These are phyloP conservation scores for Apiospora rasikravindrae DNA, from an alignment of 2,329 filamentous ascomycete species.

Conservation along the genomic window DNA sequence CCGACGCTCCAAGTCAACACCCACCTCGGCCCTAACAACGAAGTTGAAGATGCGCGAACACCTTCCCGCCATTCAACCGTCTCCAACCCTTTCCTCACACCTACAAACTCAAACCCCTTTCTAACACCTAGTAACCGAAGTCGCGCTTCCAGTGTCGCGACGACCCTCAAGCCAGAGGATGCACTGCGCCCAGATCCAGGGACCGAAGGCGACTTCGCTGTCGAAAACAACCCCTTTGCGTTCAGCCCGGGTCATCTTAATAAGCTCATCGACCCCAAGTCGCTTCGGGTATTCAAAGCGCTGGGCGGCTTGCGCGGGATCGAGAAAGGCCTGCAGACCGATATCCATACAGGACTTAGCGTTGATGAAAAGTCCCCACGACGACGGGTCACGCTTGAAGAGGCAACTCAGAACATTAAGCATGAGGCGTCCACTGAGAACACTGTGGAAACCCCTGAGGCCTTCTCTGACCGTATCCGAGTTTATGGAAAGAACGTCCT, in stretches of 20 bases:
- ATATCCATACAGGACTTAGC: slow-evolving; percentile 68
- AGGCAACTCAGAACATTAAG: slow-evolving; percentile 33
- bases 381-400: slow-evolving; percentile 38
- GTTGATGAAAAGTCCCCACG: slow-evolving; percentile 62
- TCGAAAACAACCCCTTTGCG: slow-evolving; percentile 74
- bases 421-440: slow-evolving; percentile 27
- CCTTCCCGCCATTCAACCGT: slow-evolving; percentile 36
- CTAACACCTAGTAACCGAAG: slow-evolving; percentile 37
- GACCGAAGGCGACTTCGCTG: slow-evolving; percentile 70
- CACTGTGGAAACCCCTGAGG: slow-evolving; percentile 22
- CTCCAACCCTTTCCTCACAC: slow-evolving; percentile 41
- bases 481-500: slow-evolving; percentile 65
- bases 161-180: slow-evolving; percentile 41
- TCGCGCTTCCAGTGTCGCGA: slow-evolving; percentile 35
- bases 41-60: slow-evolving; percentile 36
- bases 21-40: slow-evolving; percentile 32
- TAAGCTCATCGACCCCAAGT: slow-evolving; percentile 79
- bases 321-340: slow-evolving; percentile 71
- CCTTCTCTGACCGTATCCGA: slow-evolving; percentile 59
- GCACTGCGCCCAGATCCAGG: slow-evolving; percentile 72
- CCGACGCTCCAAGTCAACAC: slow-evolving; percentile 36
- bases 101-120: slow-evolving; percentile 33
- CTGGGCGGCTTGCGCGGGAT: slow-evolving; percentile 72
- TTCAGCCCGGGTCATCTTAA: slow-evolving; percentile 76
- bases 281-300: slow-evolving; percentile 70